Base-by-base conservation (phyloP, 2,329 filamentous ascomycete species). In the Scorias spongiosa region DNA sequence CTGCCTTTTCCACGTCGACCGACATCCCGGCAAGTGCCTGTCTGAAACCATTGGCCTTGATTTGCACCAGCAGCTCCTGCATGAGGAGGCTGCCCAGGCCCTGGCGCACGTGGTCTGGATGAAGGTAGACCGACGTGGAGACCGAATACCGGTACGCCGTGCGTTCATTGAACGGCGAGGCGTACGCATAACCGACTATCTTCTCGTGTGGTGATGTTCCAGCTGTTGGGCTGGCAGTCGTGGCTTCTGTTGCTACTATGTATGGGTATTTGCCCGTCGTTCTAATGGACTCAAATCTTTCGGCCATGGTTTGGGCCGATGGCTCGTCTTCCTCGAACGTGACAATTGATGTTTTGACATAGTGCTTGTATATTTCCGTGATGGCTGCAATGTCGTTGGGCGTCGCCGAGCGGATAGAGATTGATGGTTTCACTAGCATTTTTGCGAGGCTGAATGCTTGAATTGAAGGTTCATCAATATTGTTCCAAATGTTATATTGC, bases 1-100 rank as follows among this genome's bases (percentile, higher is more conserved):
- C 29, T 30, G 28, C 40, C 34, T 50, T 44, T 9, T 44, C 44
- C n/a, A 49, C 48, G 11, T 41, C 28, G 14, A 51, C 43, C 10
- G 51, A 50, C 41, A 53, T 51, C 30, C 44, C 46, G 10, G 46
- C 48, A 10, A 53, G 29, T 10, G 50, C 45, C 18, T 48, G 48
- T 11, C 45, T 49, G 44, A 46, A 49, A 2, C 48, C 42, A 4
- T 30, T 40, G 10, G 17, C 30, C 9, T 39, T 42, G 28, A 48
- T 30, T 10, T 34, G 34, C n/a, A 41, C 41, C 14, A 51, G 39
- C 14, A 50, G 30, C 9, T 45, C 45, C 40, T 42, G 32, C 29
- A 53, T 34, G 12, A 53, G 40, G n/a, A 29, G 29, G 12, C 42
- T 42, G 10, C 49, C 49, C 9, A 51, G 34, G 17, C 51, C 49